Evolutionary conservation across 768 basidiomycete genomes (phyloP), one percentile per base, ranked within the genome.

Genomic region (Boletus pseudo-olivaceus): DNA sequence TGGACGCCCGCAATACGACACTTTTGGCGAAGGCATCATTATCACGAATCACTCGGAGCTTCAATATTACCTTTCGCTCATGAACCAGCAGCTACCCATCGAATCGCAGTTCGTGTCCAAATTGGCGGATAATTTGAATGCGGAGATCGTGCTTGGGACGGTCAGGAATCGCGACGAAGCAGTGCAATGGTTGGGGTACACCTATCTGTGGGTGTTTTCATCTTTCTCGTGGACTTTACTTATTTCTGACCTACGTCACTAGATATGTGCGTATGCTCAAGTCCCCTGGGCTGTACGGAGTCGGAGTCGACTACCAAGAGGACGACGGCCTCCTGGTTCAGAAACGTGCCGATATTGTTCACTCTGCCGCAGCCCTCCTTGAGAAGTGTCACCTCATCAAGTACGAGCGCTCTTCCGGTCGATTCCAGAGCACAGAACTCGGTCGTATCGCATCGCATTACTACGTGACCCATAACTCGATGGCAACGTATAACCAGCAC

Each of bases 71-170:
- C 78, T 98, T 26, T 91, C 88, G 62, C 76, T 98, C 72, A 75
- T 97, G 77, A 98, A 98, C 65, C 94, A 97, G 72, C 97, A 98
- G 68, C 80, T 99, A 14, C 97, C 97, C 0, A 99, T 99, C 67
- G 97, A 99, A 73, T 87, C 84, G 15, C 97, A 98, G 73, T 92
- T 96, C 57, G 91, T 99, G 29, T 77, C 84, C 34, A 93, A 89
- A 69, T 76, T 99, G 59, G 90, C 93, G 27, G 97, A 99, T 67
- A 96, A 97, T 66, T 71, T 98, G 62, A 98, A 98, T 69, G 97
- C 96, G 14, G 97, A 98, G 75, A 89, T 98, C 40, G 96, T 98
- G 1, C 77, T 97, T 17, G 97, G 97, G 6, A 95, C 90, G 0
- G 86, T 98, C 51, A 78, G 97, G 60, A 98, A 97, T 72, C 79